phyloP scores from a whole-genome alignment of 2,329 filamentous ascomycete species.

The Aureobasidium subglaciale region DNA sequence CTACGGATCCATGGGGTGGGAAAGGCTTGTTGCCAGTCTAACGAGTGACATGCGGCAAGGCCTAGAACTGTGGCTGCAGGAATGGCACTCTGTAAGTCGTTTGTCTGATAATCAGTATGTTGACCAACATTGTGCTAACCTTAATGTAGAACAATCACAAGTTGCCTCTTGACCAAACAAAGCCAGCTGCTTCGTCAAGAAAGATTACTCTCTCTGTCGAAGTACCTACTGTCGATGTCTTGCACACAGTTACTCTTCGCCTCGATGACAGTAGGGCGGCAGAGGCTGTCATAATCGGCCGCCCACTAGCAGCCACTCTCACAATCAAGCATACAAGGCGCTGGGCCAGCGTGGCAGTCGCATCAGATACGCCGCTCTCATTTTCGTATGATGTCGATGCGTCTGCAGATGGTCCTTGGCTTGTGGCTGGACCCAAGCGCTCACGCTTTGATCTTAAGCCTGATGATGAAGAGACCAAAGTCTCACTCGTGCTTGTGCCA shows the following conservation, averaged over 20 bases:
- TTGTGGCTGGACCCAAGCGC: slow-evolving; percentile 73
- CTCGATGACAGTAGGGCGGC: slow-evolving; percentile 21
- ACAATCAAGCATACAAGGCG: slow-evolving; percentile 49
- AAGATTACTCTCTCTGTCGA: slow-evolving; percentile 85
- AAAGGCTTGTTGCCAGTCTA: slow-evolving; percentile 44
- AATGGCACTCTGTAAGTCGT: slow-evolving; percentile 49
- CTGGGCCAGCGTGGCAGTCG: slow-evolving; percentile 35
- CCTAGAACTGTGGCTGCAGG: slow-evolving; percentile 44
- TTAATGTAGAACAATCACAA: slow-evolving; percentile 23
- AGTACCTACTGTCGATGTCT: slow-evolving; percentile 71
- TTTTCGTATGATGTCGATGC: slow-evolving; percentile 75
- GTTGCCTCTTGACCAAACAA: slow-evolving; percentile 22
- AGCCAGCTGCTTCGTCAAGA: slow-evolving; percentile 28
- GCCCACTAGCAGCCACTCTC: slow-evolving; percentile 58
- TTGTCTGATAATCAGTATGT: not conserved
- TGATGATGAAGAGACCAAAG: slow-evolving; percentile 28
- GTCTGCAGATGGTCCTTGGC: slow-evolving; percentile 68
- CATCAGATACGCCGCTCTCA: slow-evolving; percentile 19
- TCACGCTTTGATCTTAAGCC: slow-evolving; percentile 60
- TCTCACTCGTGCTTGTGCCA: slow-evolving; percentile 72
- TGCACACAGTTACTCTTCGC: slow-evolving; percentile 67
- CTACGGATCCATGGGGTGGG: slow-evolving; percentile 50
- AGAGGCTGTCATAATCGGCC: slow-evolving; percentile 51
- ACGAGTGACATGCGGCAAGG: slow-evolving; percentile 37
- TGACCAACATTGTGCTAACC: not conserved